phyloP scores from a whole-genome alignment of 345 rosid species.

The Euphorbia lathyris region DNA sequence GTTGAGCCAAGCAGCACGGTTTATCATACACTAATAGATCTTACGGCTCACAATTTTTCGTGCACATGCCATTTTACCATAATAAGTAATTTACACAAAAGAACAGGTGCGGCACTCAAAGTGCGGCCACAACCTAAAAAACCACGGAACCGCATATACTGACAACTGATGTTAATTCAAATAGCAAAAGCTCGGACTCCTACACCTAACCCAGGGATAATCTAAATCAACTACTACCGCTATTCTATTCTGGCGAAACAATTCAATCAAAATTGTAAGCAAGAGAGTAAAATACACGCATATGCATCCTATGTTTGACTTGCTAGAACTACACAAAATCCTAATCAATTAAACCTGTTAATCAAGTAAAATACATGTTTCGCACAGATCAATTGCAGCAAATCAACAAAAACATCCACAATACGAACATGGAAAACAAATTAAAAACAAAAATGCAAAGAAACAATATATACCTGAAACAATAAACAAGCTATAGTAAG shows the following conservation, averaged over 20 bases:
- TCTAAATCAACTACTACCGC: not conserved
- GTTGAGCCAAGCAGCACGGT: not conserved
- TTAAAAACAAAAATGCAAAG: not conserved
- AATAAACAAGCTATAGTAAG: not conserved
- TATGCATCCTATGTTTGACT: not conserved
- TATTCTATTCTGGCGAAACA: not conserved
- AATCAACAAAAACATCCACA: constrained; percentile 1
- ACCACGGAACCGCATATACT: not conserved
- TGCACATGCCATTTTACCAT: not conserved
- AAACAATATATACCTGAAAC: not conserved
- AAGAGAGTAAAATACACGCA: not conserved
- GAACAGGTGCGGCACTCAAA: not conserved
- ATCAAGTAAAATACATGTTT: not conserved
- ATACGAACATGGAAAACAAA: not conserved
- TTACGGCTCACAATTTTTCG: not conserved
- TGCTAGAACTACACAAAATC: not conserved
- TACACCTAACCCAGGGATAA: not conserved
- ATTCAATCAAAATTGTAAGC: not conserved
- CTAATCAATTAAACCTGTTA: not conserved
- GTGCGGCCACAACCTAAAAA: not conserved
- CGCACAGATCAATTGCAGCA: constrained; percentile 6
- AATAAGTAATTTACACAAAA: not conserved
- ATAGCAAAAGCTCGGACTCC: not conserved
- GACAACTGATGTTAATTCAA: not conserved
- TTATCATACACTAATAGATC: not conserved